phyloP scores from a whole-genome alignment of 257 asterid species.

The Eucommia ulmoides region DNA sequence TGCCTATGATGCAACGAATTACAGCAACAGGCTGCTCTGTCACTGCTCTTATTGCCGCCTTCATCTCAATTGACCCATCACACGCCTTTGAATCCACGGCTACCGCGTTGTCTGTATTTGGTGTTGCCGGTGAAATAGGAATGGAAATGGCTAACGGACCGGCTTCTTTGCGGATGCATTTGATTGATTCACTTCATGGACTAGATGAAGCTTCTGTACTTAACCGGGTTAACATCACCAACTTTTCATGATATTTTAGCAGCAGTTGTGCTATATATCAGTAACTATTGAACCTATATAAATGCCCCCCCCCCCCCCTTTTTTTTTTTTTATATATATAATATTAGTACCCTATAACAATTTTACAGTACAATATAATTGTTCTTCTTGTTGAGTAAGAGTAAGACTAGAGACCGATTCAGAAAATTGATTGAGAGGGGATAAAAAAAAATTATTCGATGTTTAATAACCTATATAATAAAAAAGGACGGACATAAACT shows the following conservation, averaged over 20 bases:
- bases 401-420: no score
- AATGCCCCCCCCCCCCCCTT: no score
- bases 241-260: slow-evolving; percentile 13
- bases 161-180: slow-evolving; percentile 55
- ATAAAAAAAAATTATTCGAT: no score
- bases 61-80: slow-evolving; percentile 51
- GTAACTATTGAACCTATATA: no score
- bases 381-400: no score
- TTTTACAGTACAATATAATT: no score
- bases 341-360: no score
- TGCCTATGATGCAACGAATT: slow-evolving; percentile 69
- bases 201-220: slow-evolving; percentile 33
- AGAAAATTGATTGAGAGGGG: no score
- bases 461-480: no score
- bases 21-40: slow-evolving; percentile 93
- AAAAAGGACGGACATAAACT: no score
- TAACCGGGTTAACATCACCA: slow-evolving; percentile 25
- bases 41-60: slow-evolving; percentile 76
- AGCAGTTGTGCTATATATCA: no score
- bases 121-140: slow-evolving; percentile 66
- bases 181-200: slow-evolving; percentile 58
- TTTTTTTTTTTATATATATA: no score
- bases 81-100: slow-evolving; percentile 69
- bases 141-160: slow-evolving; percentile 64
- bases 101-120: slow-evolving; percentile 71